These are phyloP conservation scores for Zasmidium cellare DNA, from an alignment of 2,329 filamentous ascomycete species.

Conservation along the genomic window DNA sequence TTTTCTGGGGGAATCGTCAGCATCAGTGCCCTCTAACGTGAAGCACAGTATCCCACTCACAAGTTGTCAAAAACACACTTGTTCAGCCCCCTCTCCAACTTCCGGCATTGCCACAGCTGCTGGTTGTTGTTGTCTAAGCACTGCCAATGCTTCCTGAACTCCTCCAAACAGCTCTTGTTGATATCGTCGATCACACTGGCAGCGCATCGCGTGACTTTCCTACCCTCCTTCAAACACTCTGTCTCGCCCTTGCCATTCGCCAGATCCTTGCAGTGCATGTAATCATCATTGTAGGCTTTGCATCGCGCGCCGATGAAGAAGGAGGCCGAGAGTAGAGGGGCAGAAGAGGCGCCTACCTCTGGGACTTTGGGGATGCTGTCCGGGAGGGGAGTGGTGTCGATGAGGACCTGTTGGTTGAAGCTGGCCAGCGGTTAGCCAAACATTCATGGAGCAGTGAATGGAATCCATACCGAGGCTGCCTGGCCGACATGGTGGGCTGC, in stretches of 20 bases:
- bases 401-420: conserved; percentile 90
- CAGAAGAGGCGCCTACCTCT: conserved; percentile 90
- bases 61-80: conserved; percentile 94
- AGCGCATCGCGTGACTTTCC: conserved; percentile 94
- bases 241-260: conserved; percentile 86
- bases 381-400: conserved; percentile 95
- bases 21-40: background rate
- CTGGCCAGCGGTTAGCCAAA: conserved; percentile 50
- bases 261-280: conserved; percentile 99
- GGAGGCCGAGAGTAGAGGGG: conserved; percentile 84
- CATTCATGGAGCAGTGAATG: conserved; percentile 9
- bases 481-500: conserved; percentile 56
- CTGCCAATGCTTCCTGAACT: conserved; percentile 93
- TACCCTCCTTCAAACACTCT: conserved; percentile 93
- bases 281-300: conserved; percentile 96
- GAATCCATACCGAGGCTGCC: conserved; percentile 58
- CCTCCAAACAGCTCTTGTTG: conserved; percentile 87
- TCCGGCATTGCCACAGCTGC: conserved; percentile 92
- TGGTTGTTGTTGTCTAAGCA: conserved; percentile 98
- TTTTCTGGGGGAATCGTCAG: conserved; percentile 37
- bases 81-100: conserved; percentile 85
- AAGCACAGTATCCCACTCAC: conserved; percentile 55
- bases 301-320: conserved; percentile 98
- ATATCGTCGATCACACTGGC: conserved; percentile 95
- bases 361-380: conserved; percentile 87